A percentile compares a stretch with the other conserved stretches of the same genome.
phyloP scores from a whole-genome alignment of 2,329 filamentous ascomycete species.

The Phialophora tarda region DNA sequence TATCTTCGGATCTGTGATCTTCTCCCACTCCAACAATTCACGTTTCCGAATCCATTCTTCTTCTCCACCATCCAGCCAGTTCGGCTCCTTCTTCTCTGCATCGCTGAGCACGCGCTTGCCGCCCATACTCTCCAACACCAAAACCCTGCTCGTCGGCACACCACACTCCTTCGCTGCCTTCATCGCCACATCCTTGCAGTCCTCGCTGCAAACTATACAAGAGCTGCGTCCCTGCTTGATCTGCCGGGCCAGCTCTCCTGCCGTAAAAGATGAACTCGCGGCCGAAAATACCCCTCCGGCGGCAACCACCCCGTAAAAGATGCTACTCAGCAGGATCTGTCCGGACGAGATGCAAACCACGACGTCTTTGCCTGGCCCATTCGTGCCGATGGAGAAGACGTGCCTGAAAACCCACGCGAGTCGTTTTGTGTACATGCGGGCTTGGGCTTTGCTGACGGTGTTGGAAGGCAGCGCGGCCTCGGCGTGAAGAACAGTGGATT shows the following conservation, averaged over 20 bases:
- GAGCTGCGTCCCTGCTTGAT: constrained; percentile 33
- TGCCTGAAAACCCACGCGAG: constrained; percentile 63
- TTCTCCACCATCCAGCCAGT: constrained; percentile 27
- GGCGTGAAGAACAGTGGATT: constrained; percentile 61
- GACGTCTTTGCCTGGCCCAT: constrained; percentile 58
- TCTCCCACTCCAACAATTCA: constrained; percentile 56
- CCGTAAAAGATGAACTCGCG: constrained; percentile 34
- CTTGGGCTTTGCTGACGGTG: constrained; percentile 59
- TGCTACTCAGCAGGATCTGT: constrained; percentile 59
- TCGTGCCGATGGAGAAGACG: constrained; percentile 58
- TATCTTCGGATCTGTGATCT: constrained; percentile 56
- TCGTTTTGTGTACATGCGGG: constrained; percentile 57
- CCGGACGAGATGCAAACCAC: constrained; percentile 64
- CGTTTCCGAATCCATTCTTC: constrained; percentile 35
- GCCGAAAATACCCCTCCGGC: constrained; percentile 64
- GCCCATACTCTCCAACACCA: constrained; percentile 56
- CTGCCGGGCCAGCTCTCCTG: constrained; percentile 32
- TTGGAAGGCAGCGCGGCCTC: constrained; percentile 63
- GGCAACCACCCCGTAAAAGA: constrained; percentile 64
- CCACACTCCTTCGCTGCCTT: constrained; percentile 58
- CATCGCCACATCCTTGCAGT: constrained; percentile 56
- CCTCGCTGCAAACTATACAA: constrained; percentile 56
- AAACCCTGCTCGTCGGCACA: constrained; percentile 54
- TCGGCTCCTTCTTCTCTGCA: constrained; percentile 22
- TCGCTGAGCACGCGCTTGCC: constrained; percentile 44